phyloP scores from a whole-genome alignment of 345 rosid species.

The Syzygium aqueum region DNA sequence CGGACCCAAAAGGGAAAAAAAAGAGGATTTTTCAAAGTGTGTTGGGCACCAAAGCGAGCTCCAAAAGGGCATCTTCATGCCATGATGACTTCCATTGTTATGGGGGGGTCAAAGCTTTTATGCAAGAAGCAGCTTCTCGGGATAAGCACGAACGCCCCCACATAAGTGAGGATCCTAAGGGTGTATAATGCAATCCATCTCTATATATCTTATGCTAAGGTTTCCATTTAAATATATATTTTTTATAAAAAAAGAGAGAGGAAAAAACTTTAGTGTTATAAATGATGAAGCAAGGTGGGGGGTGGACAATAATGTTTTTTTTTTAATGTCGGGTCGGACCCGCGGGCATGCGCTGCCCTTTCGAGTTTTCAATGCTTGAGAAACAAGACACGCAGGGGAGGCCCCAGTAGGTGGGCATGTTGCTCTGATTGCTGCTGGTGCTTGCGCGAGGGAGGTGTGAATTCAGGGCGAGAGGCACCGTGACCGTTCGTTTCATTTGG shows the following conservation, averaged over 20 bases:
- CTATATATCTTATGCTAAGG: neutral
- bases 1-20: no score
- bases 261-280: neutral
- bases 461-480: neutral
- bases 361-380: neutral
- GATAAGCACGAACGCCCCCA: neutral
- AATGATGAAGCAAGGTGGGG: neutral
- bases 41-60: neutral
- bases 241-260: neutral
- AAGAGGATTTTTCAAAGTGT: neutral
- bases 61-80: neutral
- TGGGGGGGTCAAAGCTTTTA: neutral
- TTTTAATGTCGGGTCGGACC: neutral
- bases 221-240: neutral
- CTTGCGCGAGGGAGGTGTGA: neutral
- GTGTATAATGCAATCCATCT: neutral
- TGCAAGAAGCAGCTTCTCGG: neutral
- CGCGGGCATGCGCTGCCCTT: neutral
- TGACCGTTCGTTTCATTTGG: neutral
- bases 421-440: neutral
- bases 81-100: neutral
- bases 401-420: neutral
- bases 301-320: neutral
- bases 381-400: neutral
- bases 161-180: neutral